Conservation (phyloP, 2,329 filamentous ascomycete genomes). For the Cercospora sojina region DNA sequence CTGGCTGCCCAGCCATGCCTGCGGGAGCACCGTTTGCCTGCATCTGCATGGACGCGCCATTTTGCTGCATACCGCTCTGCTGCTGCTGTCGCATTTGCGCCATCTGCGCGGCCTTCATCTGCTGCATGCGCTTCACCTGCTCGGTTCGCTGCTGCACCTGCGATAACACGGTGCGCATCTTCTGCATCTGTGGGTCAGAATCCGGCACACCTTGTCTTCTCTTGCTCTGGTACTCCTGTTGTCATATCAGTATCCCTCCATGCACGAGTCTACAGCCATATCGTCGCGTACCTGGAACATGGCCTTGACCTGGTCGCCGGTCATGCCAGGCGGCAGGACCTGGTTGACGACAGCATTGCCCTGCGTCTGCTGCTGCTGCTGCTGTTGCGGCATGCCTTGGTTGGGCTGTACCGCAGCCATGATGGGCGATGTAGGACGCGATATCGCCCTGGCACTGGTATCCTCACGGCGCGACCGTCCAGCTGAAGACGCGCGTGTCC, state of each 20-base stretch:
- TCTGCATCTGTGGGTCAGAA: slow-evolving; percentile 83
- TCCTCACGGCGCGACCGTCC: slow-evolving; percentile 18
- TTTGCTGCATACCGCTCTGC: slow-evolving; percentile 50
- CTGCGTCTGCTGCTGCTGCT: slow-evolving; percentile 23
- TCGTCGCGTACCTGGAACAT: slow-evolving; percentile 60
- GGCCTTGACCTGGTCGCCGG: slow-evolving; percentile 74
- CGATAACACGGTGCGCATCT: slow-evolving; percentile 71
- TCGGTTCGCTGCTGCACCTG: slow-evolving; percentile 59
- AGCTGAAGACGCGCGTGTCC: slow-evolving; percentile 25
- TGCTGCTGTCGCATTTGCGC: slow-evolving; percentile 49
- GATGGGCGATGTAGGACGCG: slow-evolving; percentile 15
- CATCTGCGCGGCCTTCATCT: slow-evolving; percentile 40
- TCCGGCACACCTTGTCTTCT: slow-evolving; percentile 77
- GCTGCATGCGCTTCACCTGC: slow-evolving; percentile 52
- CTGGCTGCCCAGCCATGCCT: slow-evolving; percentile 38
- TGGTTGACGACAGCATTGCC: slow-evolving; percentile 25
- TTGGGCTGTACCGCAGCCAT: slow-evolving; percentile 35
- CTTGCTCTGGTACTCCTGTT: slow-evolving; percentile 84
- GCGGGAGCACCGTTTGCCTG: slow-evolving; percentile 51
- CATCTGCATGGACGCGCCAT: slow-evolving; percentile 42
- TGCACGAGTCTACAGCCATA: neutral
- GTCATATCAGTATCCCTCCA: slow-evolving; percentile 18
- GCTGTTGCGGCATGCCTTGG: slow-evolving; percentile 31
- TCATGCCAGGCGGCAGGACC: slow-evolving; percentile 55
- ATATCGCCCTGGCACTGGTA: slow-evolving; percentile 13